Conservation (phyloP, 2,329 filamentous ascomycete species). For the Talaromyces rugulosus region DNA sequence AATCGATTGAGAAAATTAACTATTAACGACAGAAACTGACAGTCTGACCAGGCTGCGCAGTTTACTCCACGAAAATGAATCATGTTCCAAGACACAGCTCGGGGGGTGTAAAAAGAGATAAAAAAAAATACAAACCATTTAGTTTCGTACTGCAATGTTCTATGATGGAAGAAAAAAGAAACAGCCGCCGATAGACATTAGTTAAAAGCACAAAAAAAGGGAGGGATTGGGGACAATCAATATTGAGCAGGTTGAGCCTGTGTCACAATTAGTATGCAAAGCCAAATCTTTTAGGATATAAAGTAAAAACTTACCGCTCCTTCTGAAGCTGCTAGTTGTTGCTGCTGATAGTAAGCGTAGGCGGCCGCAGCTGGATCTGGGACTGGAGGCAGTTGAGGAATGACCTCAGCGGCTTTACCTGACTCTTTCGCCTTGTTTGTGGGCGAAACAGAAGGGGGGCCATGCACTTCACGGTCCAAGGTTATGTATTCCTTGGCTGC, state of each 20-base stretch:
- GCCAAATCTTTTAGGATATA: neutral
- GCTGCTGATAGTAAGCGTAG: constrained; percentile 17
- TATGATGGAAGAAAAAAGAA: constrained; percentile 11
- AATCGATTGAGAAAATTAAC: neutral
- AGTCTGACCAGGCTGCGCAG: constrained; percentile 5
- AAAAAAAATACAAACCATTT: neutral
- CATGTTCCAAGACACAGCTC: constrained; percentile 6
- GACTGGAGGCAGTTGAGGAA: constrained; percentile 15
- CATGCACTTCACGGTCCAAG: constrained; percentile 82
- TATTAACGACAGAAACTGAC: neutral
- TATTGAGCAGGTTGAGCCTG: constrained; percentile 10
- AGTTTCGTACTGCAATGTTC: constrained; percentile 12
- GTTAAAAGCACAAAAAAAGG: neutral
- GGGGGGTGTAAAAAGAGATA: neutral
- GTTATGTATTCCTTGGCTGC: constrained; percentile 81
- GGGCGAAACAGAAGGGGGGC: constrained; percentile 44
- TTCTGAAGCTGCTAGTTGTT: constrained; percentile 7
- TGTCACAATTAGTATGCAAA: neutral
- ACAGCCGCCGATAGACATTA: neutral
- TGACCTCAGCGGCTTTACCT: constrained; percentile 19
- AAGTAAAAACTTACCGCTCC: constrained; percentile 10
- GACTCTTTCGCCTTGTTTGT: constrained; percentile 27
- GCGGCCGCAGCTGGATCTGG: constrained; percentile 14
- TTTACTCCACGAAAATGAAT: constrained; percentile 5
- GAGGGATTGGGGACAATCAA: constrained; percentile 4